These are phyloP conservation scores for Phytophthora kernoviae DNA, from an alignment of 352 stramenopile species.

Conservation along the genomic window DNA sequence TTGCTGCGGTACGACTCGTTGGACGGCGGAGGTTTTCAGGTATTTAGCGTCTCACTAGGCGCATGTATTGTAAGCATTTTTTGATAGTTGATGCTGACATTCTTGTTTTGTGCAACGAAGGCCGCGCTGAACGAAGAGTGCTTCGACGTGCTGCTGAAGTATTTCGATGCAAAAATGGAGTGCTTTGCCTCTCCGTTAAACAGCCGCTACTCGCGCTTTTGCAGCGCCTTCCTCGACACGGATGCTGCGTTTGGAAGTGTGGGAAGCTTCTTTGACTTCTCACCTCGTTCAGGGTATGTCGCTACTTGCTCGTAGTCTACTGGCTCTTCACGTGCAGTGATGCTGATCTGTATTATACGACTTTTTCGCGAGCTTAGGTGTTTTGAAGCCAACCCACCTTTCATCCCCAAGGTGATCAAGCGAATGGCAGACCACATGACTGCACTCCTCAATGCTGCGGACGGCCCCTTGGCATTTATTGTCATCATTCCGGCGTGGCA, in stretches of 20 bases:
- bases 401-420: constrained; percentile 93
- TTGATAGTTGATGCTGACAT: constrained; percentile 2
- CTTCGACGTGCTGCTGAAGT: constrained; percentile 90
- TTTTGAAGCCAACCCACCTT: constrained; percentile 96
- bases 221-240: constrained; percentile 90
- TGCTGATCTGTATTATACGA: background rate
- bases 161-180: constrained; percentile 93
- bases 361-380: constrained; percentile 36
- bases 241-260: constrained; percentile 90
- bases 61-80: background rate
- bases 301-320: background rate
- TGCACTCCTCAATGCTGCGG: constrained; percentile 63
- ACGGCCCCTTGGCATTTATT: constrained; percentile 86
- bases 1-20: constrained; percentile 93
- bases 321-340: background rate
- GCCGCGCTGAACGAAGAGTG: constrained; percentile 90
- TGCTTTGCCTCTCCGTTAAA: constrained; percentile 96
- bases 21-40: constrained; percentile 93
- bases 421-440: constrained; percentile 91
- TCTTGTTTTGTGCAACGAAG: constrained; percentile 20
- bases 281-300: constrained; percentile 72
- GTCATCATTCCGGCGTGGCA: constrained; percentile 93
- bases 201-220: constrained; percentile 90
- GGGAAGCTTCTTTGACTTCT: constrained; percentile 94
- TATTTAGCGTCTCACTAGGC: constrained; percentile 14